Evolutionary conservation across 352 stramenopile genomes (phyloP).

Genomic region (Elongisporangium anandrum): DNA sequence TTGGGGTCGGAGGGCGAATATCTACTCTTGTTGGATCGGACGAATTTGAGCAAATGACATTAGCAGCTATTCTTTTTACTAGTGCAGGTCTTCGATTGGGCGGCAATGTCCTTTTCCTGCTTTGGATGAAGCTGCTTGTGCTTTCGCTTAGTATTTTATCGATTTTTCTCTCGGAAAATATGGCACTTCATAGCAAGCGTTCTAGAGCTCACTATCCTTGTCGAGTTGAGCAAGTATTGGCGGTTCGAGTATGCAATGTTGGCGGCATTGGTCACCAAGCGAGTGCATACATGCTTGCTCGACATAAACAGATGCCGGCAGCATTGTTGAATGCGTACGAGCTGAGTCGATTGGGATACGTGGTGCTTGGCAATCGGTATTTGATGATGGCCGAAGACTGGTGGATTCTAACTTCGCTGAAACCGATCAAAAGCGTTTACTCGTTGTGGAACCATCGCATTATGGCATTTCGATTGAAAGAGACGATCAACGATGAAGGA

Average conservation of each 20-base stretch:
- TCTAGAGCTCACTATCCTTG: too few relatives aligned
- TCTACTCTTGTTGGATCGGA: too few relatives aligned
- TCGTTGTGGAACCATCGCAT: slow-evolving; percentile 11
- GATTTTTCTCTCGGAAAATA: too few relatives aligned
- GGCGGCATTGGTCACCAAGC: too few relatives aligned
- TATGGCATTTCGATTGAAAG: slow-evolving; percentile 2
- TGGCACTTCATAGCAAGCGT: too few relatives aligned
- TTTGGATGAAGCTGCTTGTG: neutral
- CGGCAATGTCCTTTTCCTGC: slow-evolving; percentile 17
- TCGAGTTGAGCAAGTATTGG: too few relatives aligned
- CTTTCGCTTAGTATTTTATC: too few relatives aligned
- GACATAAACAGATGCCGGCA: neutral
- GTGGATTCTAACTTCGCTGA: slow-evolving; percentile 1
- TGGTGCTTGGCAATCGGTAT: slow-evolving; percentile 8
- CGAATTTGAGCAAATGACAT: too few relatives aligned
- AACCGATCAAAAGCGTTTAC: slow-evolving; percentile 1
- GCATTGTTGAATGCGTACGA: slow-evolving; percentile 6
- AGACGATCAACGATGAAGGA: neutral
- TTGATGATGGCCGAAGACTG: slow-evolving; percentile 9
- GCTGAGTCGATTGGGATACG: slow-evolving; percentile 8
- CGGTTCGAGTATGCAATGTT: too few relatives aligned
- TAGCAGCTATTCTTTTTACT: slow-evolving; percentile 13
- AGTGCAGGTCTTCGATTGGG: slow-evolving; percentile 19
- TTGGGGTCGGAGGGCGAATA: too few relatives aligned
- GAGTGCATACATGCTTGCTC: too few relatives aligned